Base-by-base conservation (phyloP, 352 stramenopile genomes). In the Blastocystis sp. region DNA sequence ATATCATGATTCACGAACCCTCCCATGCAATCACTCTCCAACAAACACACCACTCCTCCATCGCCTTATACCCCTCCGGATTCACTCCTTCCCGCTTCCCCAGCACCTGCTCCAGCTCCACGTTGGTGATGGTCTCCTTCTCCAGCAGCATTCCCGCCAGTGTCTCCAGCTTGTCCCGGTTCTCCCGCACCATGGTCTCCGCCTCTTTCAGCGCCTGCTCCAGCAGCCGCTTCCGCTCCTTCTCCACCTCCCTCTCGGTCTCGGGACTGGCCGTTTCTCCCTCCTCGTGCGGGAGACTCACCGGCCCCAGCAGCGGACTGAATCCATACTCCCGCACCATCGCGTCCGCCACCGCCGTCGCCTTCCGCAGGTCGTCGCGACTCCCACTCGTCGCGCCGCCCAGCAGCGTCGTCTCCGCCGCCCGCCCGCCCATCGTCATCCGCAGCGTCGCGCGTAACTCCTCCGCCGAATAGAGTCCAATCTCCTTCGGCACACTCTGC, bases 401-500 rank as follows among this genome's bases (percentile, higher is more conserved):
- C 89, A 98, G 98, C 89, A 97, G 97, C 76, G 98, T 92, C 87
- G 95, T 92, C 91, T 99, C 96, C 16, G 94, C 96, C 4, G 95
- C 96, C 61, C 96, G 91, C 21, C 96, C 96, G 48, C 94, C 96
- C 11, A 99, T 89, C 9, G 95, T 94, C 95, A 98, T 98, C 90
- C 93, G 97, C 87, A 99, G 97, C 88, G 97, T 97, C 88, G 98
- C 95, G 84, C 97, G 92, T 46, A 99, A 94, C 73, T 97, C 94
- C 78, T 97, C 94, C 69, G 94, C 89, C 46, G 93, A 97, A 87
- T 95, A 92, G 73, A 98, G 90, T 67, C 92, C 92, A 11, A 98
- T 91, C 90, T 99, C 96, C 88, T 98, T 98, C 0, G 96, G 96
- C 48, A 99, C 90, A 88, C 99, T 98, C 90, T 98, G 96, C 34